Evolutionary conservation across 257 asterid genomes (phyloP), one percentile per base, ranked within the genome.

Genomic region (Nyctanthes arbortristis): DNA sequence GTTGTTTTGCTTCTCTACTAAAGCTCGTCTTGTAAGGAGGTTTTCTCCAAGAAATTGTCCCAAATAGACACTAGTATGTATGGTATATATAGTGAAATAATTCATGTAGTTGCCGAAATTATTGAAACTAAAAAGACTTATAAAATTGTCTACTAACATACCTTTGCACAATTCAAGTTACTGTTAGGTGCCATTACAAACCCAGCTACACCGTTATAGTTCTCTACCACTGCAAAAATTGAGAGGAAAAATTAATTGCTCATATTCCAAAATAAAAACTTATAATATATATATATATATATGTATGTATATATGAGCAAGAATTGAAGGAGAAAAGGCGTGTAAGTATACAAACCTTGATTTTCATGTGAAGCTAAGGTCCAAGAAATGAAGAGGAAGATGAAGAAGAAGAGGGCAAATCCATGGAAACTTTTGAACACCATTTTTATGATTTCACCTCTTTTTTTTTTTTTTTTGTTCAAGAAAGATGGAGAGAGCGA

Each of bases 291-390:
- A n/a, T n/a, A n/a, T n/a, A n/a, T n/a, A n/a, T n/a, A n/a, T n/a
- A n/a, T n/a, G n/a, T n/a, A n/a, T n/a, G n/a, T n/a, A n/a, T n/a
- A n/a, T n/a, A 13, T 33, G 1, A 11, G 25, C 24, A 27, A 62
- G 16, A 12, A 8, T 3, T 8, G 9, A n/a, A 14, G 1, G 2
- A 22, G 1, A 32, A 6, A 31, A 5, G 67, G 6, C 14, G 24
- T 3, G 13, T 13, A 25, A 18, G n/a, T 0, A n/a, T 10, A 43
- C n/a, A 18, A 60, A 88, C 95, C 95, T 79, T 14, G 72, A 14
- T 68, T 63, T 36, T 61, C 74, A 63, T 22, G 65, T 20, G 88
- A 75, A 55, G 65, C 30, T 20, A 81, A 71, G 6, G 8, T 34
- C 13, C 47, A 68, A 5, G 72, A 20, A 45, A 65, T 36, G 18